Percentiles rank a stretch among this genome's conserved stretches.
Evolutionary conservation across 441 rosid genomes (phyloP).

Genomic region (Brassica balearica): DNA sequence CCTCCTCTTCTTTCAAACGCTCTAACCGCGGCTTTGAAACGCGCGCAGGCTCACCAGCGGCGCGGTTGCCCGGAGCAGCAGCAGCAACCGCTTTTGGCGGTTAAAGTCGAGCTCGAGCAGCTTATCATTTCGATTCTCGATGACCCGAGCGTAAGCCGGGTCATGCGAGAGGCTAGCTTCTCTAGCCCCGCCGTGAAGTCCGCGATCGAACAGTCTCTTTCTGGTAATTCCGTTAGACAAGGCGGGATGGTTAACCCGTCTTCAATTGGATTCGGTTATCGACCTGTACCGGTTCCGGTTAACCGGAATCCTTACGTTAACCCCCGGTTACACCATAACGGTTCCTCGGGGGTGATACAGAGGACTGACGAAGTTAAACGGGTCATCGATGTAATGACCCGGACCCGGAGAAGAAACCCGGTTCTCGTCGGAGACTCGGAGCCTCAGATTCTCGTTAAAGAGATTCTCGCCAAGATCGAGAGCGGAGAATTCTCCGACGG

Average conservation of each 20-base stretch:
- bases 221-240: conserved; percentile 47
- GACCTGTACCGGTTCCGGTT: conserved; percentile 48
- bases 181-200: conserved; percentile 96
- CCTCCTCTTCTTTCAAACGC: conserved; percentile 98
- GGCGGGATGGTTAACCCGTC: conserved; percentile 41
- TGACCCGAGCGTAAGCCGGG: conserved; percentile 96
- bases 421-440: conserved; percentile 86
- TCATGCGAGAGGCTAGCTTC: conserved; percentile 97
- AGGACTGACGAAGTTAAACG: conserved; percentile 63
- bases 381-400: conserved; percentile 68
- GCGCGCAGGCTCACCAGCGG: conserved; percentile 98
- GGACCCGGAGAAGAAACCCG: conserved; percentile 79
- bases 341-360: conserved; percentile 41
- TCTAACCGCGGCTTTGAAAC: conserved; percentile 89
- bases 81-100: conserved; percentile 92
- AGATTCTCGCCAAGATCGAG: conserved; percentile 69
- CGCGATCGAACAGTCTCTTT: conserved; percentile 82
- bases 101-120: conserved; percentile 96
- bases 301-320: conserved; percentile 66
- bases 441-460: conserved; percentile 73
- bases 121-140: conserved; percentile 92
- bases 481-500: conserved; percentile 67
- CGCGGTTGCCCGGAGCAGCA: conserved; percentile 98
- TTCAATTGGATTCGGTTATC: conserved; percentile 66
- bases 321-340: conserved; percentile 73